Evolutionary conservation across 495 filamentous ascomycete genomes (phyloP), one percentile per base, ranked within the genome.

Genomic region (Astrothelium macrocarpum): DNA sequence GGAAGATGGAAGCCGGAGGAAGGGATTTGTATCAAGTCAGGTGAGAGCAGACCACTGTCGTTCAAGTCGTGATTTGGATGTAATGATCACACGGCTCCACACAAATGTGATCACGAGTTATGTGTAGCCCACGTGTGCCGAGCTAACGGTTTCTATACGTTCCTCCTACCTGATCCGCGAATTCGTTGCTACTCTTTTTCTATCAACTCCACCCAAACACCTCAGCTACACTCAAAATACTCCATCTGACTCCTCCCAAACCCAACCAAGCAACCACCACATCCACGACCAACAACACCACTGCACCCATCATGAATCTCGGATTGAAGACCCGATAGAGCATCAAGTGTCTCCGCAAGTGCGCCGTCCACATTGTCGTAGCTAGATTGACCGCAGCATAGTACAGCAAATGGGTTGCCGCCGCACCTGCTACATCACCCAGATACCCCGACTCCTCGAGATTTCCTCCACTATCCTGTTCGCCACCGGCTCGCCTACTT

Each of bases 241-340:
- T 95, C 68, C 78, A 84, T 64, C 91, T 78, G 32, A 90, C 81
- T 5, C 87, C 94, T 18, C 81, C 76, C 59, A 96, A 71, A 53
- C 82, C 82, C 20, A 96, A 80, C 23, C 86, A 32, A 16, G 90
- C 79, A 1, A 83, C 80, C 25, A 95, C 80, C 0, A 94, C 62
- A 68, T 97, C 94, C 14, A 94, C 85, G 16, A 90, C 81, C 23
- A 90, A 67, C 60, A 97, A 66, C 39, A 87, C 84, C 1, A 78
- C 78, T 0, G 88, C 88, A 1, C 88, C 90, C 66, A 89, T 82
- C 90, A 97, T 90, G 74, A 91, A 97, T 39, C 91, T 73, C 34
- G 94, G 94, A 73, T 79, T 85, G 68, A 98, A 98, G 60, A 98
- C 90, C n/a, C 95, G 84, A 75, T 93, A 97, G 32, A 98, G 79